These are phyloP conservation scores for Chaetoceros tenuissimus DNA, from an alignment of 108 stramenopile genomes.

Conservation along the genomic window DNA sequence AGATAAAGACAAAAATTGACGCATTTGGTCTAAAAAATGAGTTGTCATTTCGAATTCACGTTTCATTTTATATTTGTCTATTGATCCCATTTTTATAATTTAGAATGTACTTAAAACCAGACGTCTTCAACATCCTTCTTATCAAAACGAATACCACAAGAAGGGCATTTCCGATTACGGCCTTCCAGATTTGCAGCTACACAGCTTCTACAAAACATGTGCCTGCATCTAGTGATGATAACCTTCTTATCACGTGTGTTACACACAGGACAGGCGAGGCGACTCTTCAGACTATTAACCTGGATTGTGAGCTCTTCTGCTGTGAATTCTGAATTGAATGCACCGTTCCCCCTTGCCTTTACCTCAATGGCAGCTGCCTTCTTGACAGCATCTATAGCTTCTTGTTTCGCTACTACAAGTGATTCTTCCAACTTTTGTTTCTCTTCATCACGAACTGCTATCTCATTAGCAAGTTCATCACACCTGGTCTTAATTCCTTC, in stretches of 20 bases:
- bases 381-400: slow-evolving; percentile 47
- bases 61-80: no score
- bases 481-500: slow-evolving; percentile 40
- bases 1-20: no score
- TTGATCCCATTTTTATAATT: not conserved
- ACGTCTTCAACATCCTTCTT: slow-evolving; percentile 81
- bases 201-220: slow-evolving; percentile 90
- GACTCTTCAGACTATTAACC: slow-evolving; percentile 55
- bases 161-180: slow-evolving; percentile 84
- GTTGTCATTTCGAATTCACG: no score
- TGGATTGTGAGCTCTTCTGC: slow-evolving; percentile 62
- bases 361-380: slow-evolving; percentile 22
- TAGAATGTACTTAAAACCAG: slow-evolving; percentile 40
- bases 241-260: slow-evolving; percentile 83
- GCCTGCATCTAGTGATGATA: slow-evolving; percentile 86
- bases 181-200: slow-evolving; percentile 81
- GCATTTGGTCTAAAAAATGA: no score
- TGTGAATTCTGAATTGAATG: slow-evolving; percentile 45
- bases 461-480: slow-evolving; percentile 64
- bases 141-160: slow-evolving; percentile 74
- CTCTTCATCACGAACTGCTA: slow-evolving; percentile 44
- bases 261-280: slow-evolving; percentile 81
- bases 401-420: slow-evolving; percentile 57
- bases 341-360: slow-evolving; percentile 19
- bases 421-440: slow-evolving; percentile 60